Evolutionary conservation across 2,329 filamentous ascomycete species (phyloP).

Genomic region (Aspergillus proliferans): DNA sequence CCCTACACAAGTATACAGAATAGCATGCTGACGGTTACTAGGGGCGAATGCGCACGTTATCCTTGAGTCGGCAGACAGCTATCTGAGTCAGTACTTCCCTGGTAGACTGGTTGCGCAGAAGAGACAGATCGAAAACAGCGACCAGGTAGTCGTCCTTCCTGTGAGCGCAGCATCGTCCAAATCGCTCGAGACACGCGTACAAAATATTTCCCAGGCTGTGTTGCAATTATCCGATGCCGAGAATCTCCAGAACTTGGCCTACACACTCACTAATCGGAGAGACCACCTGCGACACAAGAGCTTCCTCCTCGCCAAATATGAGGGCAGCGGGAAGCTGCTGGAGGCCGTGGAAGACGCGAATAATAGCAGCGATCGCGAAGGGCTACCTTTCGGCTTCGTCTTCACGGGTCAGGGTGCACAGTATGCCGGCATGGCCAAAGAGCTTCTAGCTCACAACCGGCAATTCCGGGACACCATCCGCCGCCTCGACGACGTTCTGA

Average conservation of each 20-base stretch:
- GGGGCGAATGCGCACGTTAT: conserved; percentile 27
- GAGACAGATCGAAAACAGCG: background rate
- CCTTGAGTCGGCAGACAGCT: conserved; percentile 21
- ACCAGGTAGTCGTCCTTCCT: background rate
- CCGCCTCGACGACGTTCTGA: background rate
- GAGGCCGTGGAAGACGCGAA: background rate
- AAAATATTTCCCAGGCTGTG: too few species aligned
- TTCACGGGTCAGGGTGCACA: conserved; percentile 32
- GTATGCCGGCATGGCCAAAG: conserved; percentile 22
- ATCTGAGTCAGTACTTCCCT: background rate
- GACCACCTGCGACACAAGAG: background rate
- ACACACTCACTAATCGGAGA: background rate
- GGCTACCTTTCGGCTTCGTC: conserved; percentile 5
- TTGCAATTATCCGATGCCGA: background rate
- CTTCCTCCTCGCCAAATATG: background rate
- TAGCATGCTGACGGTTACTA: too few species aligned
- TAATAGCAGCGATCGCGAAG: background rate
- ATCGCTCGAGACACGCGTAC: background rate
- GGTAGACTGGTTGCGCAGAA: background rate
- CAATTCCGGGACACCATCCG: background rate
- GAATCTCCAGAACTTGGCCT: background rate
- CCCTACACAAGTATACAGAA: too few species aligned
- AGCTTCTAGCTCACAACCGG: background rate
- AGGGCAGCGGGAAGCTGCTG: too few species aligned
- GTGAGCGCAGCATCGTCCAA: background rate